phyloP scores from a whole-genome alignment of 306 rosid species.

The Quercus ilex region DNA sequence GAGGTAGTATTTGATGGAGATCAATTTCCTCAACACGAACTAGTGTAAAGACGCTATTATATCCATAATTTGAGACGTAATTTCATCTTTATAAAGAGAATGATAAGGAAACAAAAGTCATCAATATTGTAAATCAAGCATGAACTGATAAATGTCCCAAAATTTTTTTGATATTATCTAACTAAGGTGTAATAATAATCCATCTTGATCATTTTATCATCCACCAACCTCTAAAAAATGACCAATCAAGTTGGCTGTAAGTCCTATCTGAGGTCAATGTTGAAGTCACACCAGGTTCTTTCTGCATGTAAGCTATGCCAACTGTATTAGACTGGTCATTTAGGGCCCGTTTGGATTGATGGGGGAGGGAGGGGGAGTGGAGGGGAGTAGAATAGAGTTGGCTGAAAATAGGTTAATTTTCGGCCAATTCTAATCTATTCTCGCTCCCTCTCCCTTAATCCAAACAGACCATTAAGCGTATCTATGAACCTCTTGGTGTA shows the following conservation, averaged over 20 bases:
- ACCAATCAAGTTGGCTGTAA: background rate
- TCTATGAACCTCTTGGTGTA: background rate
- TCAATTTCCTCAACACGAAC: background rate
- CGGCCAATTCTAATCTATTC: too few species aligned
- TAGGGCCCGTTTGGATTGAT: too few species aligned
- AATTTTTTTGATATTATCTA: background rate
- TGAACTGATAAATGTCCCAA: background rate
- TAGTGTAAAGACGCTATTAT: background rate
- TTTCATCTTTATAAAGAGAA: background rate
- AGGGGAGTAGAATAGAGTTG: too few species aligned
- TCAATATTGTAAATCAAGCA: background rate
- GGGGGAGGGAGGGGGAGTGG: too few species aligned
- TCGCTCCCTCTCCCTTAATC: too few species aligned
- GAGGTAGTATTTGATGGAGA: too few species aligned
- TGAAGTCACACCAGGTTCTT: background rate
- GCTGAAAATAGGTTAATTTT: too few species aligned
- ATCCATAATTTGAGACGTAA: background rate
- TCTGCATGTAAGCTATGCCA: background rate
- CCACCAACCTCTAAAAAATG: background rate
- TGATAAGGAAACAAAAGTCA: background rate
- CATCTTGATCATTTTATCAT: background rate
- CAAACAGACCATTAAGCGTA: background rate
- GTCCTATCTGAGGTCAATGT: background rate
- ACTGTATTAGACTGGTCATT: background rate
- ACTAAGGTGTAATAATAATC: background rate